Evolutionary conservation across 176 grass and related monocot genomes (phyloP).

Genomic region (Zea luxurians): DNA sequence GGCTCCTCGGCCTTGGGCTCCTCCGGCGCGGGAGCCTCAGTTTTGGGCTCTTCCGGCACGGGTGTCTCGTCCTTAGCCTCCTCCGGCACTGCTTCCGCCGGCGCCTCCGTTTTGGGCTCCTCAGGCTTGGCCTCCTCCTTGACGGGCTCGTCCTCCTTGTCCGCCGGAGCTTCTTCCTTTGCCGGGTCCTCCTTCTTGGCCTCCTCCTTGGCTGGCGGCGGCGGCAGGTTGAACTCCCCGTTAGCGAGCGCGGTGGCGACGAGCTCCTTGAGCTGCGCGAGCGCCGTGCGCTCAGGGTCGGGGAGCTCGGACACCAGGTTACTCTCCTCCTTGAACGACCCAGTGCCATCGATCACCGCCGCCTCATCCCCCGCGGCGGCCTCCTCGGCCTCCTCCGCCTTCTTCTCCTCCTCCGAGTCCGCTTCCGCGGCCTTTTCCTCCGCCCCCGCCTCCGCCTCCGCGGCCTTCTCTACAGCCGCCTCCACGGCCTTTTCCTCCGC

Average conservation of each 20-base stretch:
- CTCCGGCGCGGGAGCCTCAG: conserved; percentile 23
- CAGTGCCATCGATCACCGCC: conserved; percentile 45
- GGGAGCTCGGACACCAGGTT: conserved; percentile 55
- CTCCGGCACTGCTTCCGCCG: conserved; percentile 1
- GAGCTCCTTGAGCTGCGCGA: conserved; percentile 64
- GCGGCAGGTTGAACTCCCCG: conserved; percentile 52
- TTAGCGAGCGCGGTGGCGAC: conserved; percentile 53
- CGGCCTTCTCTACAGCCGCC: conserved; percentile 22
- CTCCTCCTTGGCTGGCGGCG: conserved; percentile 20
- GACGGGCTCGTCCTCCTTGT: conserved; percentile 7
- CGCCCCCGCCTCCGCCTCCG: neutral
- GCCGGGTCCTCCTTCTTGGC: conserved; percentile 25
- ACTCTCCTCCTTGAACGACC: conserved; percentile 62
- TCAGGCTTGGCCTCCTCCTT: conserved; percentile 11
- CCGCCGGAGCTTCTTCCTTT: neutral
- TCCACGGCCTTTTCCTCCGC: neutral
- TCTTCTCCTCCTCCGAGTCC: conserved; percentile 46
- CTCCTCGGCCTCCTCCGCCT: conserved; percentile 41
- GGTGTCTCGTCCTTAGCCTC: conserved; percentile 18
- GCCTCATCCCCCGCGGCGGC: conserved; percentile 34
- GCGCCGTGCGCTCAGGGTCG: conserved; percentile 56
- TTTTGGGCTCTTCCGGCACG: conserved; percentile 32
- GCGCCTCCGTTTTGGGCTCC: neutral
- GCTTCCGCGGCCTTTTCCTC: conserved; percentile 8
- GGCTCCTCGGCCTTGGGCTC: conserved; percentile 36